phyloP scores from a whole-genome alignment of 2,329 filamentous ascomycete genomes.

The Didymellaceae sp. region DNA sequence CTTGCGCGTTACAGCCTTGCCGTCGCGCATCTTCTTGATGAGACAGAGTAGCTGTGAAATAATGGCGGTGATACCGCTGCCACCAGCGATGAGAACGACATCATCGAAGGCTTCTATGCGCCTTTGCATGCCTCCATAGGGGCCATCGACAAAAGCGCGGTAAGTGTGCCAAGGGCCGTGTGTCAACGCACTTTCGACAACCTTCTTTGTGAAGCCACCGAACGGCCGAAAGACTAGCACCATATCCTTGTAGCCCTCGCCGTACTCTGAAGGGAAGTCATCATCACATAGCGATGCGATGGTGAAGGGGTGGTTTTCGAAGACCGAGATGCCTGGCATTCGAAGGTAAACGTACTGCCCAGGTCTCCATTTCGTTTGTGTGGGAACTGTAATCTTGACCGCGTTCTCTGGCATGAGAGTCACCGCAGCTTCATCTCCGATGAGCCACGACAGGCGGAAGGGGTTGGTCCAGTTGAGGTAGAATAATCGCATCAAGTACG shows the following conservation, averaged over 20 bases:
- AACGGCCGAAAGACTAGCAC: slow-evolving; percentile 92
- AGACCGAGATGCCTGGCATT: slow-evolving; percentile 88
- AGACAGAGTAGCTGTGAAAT: slow-evolving; percentile 89
- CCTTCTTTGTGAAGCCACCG: slow-evolving; percentile 84
- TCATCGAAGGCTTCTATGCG: slow-evolving; percentile 92
- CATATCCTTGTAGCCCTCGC: slow-evolving; percentile 85
- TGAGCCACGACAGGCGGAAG: slow-evolving; percentile 77
- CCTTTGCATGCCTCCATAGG: slow-evolving; percentile 92
- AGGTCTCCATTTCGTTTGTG: slow-evolving; percentile 88
- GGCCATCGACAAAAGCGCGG: slow-evolving; percentile 88
- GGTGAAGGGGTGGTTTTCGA: slow-evolving; percentile 96
- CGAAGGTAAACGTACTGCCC: slow-evolving; percentile 95
- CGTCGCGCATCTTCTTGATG: slow-evolving; percentile 96
- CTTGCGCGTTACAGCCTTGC: slow-evolving; percentile 88
- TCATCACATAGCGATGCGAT: slow-evolving; percentile 91
- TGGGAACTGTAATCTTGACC: slow-evolving; percentile 94
- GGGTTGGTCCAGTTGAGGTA: slow-evolving; percentile 91
- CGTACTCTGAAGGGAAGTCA: slow-evolving; percentile 91
- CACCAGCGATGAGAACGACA: slow-evolving; percentile 89
- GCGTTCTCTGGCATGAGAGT: slow-evolving; percentile 90
- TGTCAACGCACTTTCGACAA: slow-evolving; percentile 80
- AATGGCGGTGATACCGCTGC: slow-evolving; percentile 91
- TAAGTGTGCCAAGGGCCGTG: slow-evolving; percentile 93
- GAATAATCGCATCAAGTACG: slow-evolving; percentile 76
- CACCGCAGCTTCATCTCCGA: slow-evolving; percentile 89